Percentiles rank a stretch among this genome's conserved stretches.
Conservation (phyloP, 2,329 filamentous ascomycete species). For the Cercospora beticola region DNA sequence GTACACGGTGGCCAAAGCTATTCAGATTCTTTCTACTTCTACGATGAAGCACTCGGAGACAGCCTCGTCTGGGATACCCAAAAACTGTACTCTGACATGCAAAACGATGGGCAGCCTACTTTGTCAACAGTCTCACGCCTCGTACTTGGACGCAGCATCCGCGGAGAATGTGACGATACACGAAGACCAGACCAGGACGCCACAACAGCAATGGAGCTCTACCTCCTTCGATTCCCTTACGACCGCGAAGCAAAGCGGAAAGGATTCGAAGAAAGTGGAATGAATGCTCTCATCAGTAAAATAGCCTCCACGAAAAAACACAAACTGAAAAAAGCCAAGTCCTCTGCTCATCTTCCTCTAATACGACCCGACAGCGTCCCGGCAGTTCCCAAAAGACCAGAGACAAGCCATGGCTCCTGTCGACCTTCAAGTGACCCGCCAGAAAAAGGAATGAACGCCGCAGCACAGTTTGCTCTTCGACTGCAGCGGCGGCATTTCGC, state of each 20-base stretch:
- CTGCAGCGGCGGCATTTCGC: conserved; percentile 9
- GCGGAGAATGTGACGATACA: not conserved
- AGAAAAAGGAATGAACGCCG: not conserved
- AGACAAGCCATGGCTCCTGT: not conserved
- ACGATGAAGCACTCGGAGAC: conserved; percentile 3
- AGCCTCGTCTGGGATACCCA: conserved; percentile 9
- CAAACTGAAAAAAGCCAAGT: conserved; percentile 3
- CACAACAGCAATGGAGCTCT: conserved; percentile 16
- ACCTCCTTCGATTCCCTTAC: conserved; percentile 7
- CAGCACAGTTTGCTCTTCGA: conserved; percentile 6
- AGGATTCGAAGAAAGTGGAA: not conserved
- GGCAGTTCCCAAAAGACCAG: not conserved
- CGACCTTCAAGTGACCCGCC: not conserved
- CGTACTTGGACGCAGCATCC: not conserved
- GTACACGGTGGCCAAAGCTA: conserved; percentile 7
- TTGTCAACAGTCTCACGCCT: conserved; percentile 3
- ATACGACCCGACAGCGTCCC: not conserved
- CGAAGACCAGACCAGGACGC: conserved; percentile 13
- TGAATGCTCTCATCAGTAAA: not conserved
- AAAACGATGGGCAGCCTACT: conserved; percentile 4
- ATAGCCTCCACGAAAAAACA: not conserved
- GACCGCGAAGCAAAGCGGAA: conserved; percentile 1
- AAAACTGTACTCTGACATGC: conserved; percentile 6
- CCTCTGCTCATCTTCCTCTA: not conserved
- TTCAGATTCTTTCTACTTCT: conserved; percentile 3